Evolutionary conservation across 2,329 filamentous ascomycete genomes (phyloP).

Genomic region (Fusarium guadeloupense): DNA sequence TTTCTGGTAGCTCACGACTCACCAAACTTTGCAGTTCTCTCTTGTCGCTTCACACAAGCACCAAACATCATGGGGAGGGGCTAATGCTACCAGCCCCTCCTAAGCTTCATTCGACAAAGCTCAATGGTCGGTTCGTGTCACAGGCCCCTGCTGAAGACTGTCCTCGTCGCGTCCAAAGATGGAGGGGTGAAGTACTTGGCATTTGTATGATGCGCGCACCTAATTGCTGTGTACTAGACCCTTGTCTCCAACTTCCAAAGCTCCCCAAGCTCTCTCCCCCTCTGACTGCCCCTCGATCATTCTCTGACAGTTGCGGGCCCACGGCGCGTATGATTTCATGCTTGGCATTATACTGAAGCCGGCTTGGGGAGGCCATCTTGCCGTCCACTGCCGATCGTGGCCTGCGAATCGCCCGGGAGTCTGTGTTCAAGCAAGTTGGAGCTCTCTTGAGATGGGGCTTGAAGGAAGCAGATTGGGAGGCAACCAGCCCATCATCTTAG

Average conservation of each 20-base stretch:
- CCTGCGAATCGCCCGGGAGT: conserved; percentile 19
- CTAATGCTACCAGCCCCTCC: conserved; percentile 21
- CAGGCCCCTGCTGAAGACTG: conserved; percentile 35
- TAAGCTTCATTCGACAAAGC: conserved; percentile 32
- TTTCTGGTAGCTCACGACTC: background rate
- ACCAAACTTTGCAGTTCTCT: conserved; percentile 8
- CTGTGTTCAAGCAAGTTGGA: conserved; percentile 16
- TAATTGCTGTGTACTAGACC: conserved; percentile 26
- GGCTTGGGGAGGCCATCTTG: background rate
- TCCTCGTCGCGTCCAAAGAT: conserved; percentile 1
- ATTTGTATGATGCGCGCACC: conserved; percentile 6
- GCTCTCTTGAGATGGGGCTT: conserved; percentile 13
- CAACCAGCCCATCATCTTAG: conserved; percentile 16
- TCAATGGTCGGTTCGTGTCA: conserved; percentile 31
- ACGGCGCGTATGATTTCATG: conserved; percentile 43
- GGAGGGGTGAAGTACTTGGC: conserved; percentile 38
- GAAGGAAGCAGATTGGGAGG: conserved; percentile 18
- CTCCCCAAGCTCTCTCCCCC: conserved; percentile 19
- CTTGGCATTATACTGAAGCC: conserved; percentile 26
- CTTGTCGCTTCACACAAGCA: conserved; percentile 21
- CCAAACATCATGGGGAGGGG: conserved; percentile 23
- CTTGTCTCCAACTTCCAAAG: conserved; percentile 31
- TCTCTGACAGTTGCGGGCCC: conserved; percentile 30
- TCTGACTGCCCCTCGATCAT: conserved; percentile 37
- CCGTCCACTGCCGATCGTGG: conserved; percentile 4